Evolutionary conservation across 495 filamentous ascomycete genomes (phyloP).

Genomic region (Talaromyces adpressus): DNA sequence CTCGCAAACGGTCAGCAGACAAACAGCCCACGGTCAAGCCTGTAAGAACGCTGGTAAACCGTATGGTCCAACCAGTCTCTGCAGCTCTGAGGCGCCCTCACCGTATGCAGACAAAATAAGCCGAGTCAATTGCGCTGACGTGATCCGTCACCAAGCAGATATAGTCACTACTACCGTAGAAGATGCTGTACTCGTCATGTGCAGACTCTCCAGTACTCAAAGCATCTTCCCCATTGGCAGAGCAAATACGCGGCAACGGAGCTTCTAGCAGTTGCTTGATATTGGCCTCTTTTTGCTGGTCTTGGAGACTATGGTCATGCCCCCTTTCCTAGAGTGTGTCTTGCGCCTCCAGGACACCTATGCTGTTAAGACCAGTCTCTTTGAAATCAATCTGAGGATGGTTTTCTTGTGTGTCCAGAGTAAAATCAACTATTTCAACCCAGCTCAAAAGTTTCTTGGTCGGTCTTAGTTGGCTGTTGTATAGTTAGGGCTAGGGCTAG

Average conservation of each 20-base stretch:
- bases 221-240: conserved; percentile 58
- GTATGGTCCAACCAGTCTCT: conserved; percentile 48
- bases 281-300: neutral
- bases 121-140: conserved; percentile 35
- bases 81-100: conserved; percentile 44
- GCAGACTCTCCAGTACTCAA: conserved; percentile 49
- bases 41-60: conserved; percentile 54
- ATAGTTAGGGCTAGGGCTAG: no score
- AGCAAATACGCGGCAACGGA: conserved; percentile 50
- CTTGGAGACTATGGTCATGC: neutral
- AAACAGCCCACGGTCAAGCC: conserved; percentile 46
- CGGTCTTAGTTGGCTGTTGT: no score
- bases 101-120: conserved; percentile 54
- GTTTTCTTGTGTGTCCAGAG: no score
- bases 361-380: no score
- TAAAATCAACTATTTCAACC: no score
- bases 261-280: conserved; percentile 32
- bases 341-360: no score
- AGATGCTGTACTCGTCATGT: conserved; percentile 57
- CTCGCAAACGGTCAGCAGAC: no score
- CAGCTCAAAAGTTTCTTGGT: no score
- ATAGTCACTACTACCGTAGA: conserved; percentile 47
- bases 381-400: no score
- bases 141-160: conserved; percentile 54
- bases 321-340: no score